Evolutionary conservation across 257 asterid genomes (phyloP).

Genomic region (Solanum rostratum): DNA sequence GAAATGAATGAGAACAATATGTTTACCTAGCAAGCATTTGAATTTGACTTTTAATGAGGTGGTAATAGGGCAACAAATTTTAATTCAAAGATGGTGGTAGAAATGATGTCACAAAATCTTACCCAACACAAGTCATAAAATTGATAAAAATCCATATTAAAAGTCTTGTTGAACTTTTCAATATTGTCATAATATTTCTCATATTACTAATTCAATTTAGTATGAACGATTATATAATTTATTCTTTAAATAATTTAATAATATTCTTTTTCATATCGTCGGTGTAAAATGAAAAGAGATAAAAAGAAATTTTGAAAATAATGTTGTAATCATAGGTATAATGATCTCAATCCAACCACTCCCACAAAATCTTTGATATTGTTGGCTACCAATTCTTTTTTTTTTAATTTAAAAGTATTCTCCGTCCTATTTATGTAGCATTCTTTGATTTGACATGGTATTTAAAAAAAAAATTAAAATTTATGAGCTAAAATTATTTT

Average conservation of each 20-base stretch:
- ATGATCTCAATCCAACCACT: conserved; percentile 4
- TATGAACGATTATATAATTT: not conserved
- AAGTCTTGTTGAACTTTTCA: not conserved
- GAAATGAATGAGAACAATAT: not conserved
- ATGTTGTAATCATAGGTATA: not conserved
- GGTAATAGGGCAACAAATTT: not conserved
- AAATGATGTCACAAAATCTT: not conserved
- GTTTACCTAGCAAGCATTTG: not conserved
- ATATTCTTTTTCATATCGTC: not conserved
- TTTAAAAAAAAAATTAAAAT: too few relatives aligned
- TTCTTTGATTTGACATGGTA: too few relatives aligned
- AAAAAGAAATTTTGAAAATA: not conserved
- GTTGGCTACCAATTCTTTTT: not conserved
- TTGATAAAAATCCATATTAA: not conserved
- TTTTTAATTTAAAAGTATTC: not conserved
- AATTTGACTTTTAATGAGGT: not conserved
- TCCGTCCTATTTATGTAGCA: too few relatives aligned
- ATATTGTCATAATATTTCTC: not conserved
- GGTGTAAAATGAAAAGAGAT: not conserved
- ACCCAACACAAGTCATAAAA: not conserved
- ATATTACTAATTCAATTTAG: not conserved
- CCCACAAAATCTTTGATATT: not conserved
- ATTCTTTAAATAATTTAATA: not conserved
- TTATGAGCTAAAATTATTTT: too few relatives aligned
- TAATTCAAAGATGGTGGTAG: not conserved